Base-by-base conservation (phyloP, 352 stramenopile species). In the Pythium brachiatum region DNA sequence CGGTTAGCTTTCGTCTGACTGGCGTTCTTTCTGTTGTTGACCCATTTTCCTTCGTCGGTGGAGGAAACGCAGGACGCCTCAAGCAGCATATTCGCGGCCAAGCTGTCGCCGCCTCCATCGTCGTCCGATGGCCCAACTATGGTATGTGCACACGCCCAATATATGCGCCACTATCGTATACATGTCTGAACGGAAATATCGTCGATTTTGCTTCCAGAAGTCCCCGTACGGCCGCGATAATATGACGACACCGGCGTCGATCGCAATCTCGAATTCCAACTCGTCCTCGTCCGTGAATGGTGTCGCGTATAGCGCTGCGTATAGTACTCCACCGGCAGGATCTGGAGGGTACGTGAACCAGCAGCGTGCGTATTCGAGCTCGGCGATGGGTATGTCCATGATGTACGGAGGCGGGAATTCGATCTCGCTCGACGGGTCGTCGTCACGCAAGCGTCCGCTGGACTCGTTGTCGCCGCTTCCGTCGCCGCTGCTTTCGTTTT, bases 121-220 rank as follows among this genome's bases (percentile, higher is more conserved):
- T 62, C 59, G 38, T 68, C 60, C 60, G 66, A 72, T 72, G 66
- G 60, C 58, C 43, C 60, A 52, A 54, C 59, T 62, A 72, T 72
- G 66, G 66, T 72, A 47, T 29, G 65, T 62, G 8, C 18, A 50
- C 29, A 27, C 4, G 5, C 7, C 15, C 20, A 2, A 23, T 56
- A 16, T 27, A 44, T 16, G 23, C 8, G 7, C 6, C n/a, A 53
- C 20, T 43, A 13, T 59, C 21, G 13, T 9, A 32, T 41, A 26
- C 26, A 48, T 57, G 11, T 34, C 51, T 66, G 23, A 66, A 50
- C 27, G 50, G 39, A 39, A 55, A 54, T 47, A 23, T 21, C 51
- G n/a, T 29, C 47, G 11, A 32, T 6, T 44, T 23, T 25, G 41
- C 23, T 18, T 47, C 3, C 50, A 69, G 62, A 69, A 69, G 34